Base-by-base conservation (phyloP, 106 monocot genomes). In the Apostasia shenzhenica region DNA sequence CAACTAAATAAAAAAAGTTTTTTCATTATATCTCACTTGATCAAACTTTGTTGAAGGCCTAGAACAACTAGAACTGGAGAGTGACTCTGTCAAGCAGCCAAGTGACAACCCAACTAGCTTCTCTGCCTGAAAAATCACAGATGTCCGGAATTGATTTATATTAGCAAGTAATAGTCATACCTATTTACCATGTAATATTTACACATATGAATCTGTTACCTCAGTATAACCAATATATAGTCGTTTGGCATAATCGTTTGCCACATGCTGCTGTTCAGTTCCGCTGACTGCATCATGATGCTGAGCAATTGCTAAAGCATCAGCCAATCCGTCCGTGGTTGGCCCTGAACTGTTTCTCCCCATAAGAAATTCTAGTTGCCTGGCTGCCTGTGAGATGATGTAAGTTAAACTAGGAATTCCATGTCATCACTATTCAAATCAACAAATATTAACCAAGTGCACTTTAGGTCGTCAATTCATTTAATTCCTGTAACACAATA, bases 271-370 rank as follows among this genome's bases (percentile, higher is more conserved):
- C 55, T 93, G 90, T 58, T 87, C 89, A 77, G 99, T 99, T 77
- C 99, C 99, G 78, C 74, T 93, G 55, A 99, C 87, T 44, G 99
- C 99, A 82, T 99, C 99, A 76, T 99, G 99, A 80, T 99, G 99
- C 75, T 99, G 99, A 65, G 87, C 85, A 70, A 88, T 77, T 45
- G 90, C 99, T 66, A 99, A 69, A 75, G 99, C 99, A 90, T 99
- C 93, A 64, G 75, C 92, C 71, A 99, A 76, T 67, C 77, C 75
- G 72, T 87, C 87, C 39, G 87, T 90, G 64, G 80, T 78, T 38
- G 76, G 73, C 13, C 85, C 86, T 72, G 71, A 63, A 53, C 13
- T 69, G 60, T 73, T 78, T 72, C 82, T 79, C 68, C 85, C 92
- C 79, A 8, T 81, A 49, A 92, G 69, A 83, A 93, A 99, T 72